Evolutionary conservation across 1,139 yeast genomes (phyloP), one percentile per base, ranked within the genome.

Genomic region (Pichia sp.): DNA sequence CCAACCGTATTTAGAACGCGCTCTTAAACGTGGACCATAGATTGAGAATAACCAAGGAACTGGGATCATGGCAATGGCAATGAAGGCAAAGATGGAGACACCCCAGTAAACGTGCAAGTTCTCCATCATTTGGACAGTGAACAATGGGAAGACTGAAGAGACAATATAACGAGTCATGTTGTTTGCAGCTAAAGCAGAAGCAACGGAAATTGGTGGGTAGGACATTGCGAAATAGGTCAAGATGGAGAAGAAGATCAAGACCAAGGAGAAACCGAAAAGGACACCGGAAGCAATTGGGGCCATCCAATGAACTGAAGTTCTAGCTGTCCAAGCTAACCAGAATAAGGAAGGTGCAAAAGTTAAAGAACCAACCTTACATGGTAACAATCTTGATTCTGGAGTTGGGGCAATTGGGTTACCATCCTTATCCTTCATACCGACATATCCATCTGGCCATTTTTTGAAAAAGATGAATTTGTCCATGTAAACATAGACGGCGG

Each of bases 251-350:
- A 88, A 88, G 45, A 87, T 77, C 59, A 85, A 70, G 53, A 85
- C 77, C 52, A 84, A 71, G 2, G 93, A 88, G 60, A 82, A 82
- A 1, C 93, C 91, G 61, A 85, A 85, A 34, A 90, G 84, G 34
- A 81, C 74, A 54, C 89, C 90, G 0, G 93, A 81, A 30, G 85
- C 78, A 38, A 83, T 72, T 12, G 95, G 90, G 15, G 81, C 85
- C 70, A 85, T 81, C 94, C 94, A 88, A 65, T 86, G 94, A 28
- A 85, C 79, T 34, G 68, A 63, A 2, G 60, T 53, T 59, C 78
- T 75, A 7, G 88, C 77, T 4, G 91, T 75, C 95, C 95, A 86
- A 14, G 85, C 95, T 51, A 85, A 72, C 94, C 94, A 86, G 66
- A 87, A 86, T 50, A 86, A 71, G 0, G 88, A 75, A 39, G 81